These are phyloP conservation scores for Syzygium malaccense DNA, from an alignment of 441 rosid genomes.

Conservation along the genomic window DNA sequence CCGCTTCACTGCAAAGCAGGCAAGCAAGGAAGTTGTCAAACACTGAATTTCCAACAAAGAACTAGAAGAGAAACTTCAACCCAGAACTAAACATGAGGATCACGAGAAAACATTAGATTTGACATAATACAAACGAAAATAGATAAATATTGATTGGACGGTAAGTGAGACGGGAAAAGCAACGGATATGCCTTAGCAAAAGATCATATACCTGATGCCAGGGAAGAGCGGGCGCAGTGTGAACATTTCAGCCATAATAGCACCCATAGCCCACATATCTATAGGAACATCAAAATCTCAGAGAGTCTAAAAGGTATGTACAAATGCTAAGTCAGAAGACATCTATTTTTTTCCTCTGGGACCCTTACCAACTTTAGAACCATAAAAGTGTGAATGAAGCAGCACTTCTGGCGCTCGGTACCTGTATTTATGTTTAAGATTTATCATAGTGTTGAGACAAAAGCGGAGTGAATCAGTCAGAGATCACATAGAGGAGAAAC, in stretches of 20 bases:
- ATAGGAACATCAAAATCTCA: constrained; percentile 3
- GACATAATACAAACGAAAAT: not conserved
- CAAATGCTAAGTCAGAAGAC: not conserved
- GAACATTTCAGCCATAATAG: constrained; percentile 85
- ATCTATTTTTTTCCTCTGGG: not conserved
- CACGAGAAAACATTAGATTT: not conserved
- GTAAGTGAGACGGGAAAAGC: not conserved
- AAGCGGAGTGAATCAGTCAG: not conserved
- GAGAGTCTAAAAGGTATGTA: not conserved
- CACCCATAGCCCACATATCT: constrained; percentile 99
- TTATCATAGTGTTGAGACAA: not conserved
- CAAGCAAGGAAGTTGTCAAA: not conserved
- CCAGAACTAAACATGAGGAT: not conserved
- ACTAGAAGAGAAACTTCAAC: not conserved
- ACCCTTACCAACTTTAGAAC: constrained; percentile 80
- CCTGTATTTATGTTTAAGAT: constrained; percentile 27
- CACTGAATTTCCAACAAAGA: not conserved
- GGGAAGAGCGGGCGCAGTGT: constrained; percentile 89
- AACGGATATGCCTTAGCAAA: not conserved
- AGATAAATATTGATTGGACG: not conserved
- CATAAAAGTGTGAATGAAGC: constrained; percentile 70
- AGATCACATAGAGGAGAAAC: not conserved
- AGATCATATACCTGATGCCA: constrained; percentile 56
- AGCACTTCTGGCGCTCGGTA: constrained; percentile 97
- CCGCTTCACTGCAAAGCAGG: constrained; percentile 68